Evolutionary conservation across 164 flowering plant species (phyloP).

Genomic region (Protea cynaroides): DNA sequence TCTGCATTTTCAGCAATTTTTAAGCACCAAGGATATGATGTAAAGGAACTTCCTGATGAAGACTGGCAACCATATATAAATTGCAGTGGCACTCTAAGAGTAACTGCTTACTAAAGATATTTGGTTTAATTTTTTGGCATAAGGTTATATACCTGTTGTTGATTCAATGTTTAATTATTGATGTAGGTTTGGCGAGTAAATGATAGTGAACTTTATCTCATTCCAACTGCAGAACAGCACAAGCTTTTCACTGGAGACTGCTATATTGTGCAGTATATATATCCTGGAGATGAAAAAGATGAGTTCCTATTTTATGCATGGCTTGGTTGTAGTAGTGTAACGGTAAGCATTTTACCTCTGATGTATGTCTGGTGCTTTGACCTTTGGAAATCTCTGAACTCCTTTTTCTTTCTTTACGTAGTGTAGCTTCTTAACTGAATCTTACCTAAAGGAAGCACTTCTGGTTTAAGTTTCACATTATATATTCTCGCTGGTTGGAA

Average conservation of each 20-base stretch:
- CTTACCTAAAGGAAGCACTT: not conserved
- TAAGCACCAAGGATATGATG: constrained; percentile 64
- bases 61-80: constrained; percentile 31
- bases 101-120: constrained; percentile 14
- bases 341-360: constrained; percentile 25
- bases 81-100: constrained; percentile 47
- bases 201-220: constrained; percentile 29
- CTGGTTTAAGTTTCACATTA: not conserved
- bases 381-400: not conserved
- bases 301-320: constrained; percentile 56
- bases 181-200: constrained; percentile 71
- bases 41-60: constrained; percentile 65
- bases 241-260: constrained; percentile 72
- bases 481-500: constrained; percentile 1
- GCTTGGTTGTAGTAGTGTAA: constrained; percentile 48
- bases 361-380: not conserved
- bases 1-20: constrained; percentile 44
- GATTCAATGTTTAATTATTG: constrained; percentile 3
- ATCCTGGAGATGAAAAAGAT: constrained; percentile 43
- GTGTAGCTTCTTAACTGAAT: not conserved
- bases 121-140: not conserved
- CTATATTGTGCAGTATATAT: constrained; percentile 60
- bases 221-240: constrained; percentile 31
- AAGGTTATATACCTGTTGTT: constrained; percentile 1
- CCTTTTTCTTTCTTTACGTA: not conserved